Base-by-base conservation (phyloP, 2,329 filamentous ascomycete genomes). In the Cladosporium cucumerinum region DNA sequence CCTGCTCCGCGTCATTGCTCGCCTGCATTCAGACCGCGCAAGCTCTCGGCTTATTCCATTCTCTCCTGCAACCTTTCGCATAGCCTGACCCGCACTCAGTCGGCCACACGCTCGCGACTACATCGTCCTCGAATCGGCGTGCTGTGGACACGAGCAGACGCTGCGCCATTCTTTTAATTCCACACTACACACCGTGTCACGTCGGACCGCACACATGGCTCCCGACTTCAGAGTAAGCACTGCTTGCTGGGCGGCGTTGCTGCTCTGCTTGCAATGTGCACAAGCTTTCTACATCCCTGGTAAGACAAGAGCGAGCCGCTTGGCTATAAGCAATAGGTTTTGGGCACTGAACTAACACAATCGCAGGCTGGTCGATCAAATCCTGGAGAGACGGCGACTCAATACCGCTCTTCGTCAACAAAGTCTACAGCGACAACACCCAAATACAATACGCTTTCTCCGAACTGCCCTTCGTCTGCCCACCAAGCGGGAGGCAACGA, bases 401-500 rank as follows among this genome's bases (percentile, higher is more conserved):
- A 12, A 89, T 96, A 46, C 92, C 92, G 0, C 82, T 97, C n/a
- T 87, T 94, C 64, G 90, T 95, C 69, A 96, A 96, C 81, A 96
- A 96, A 77, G 88, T 93, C 72, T 96, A 93, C 78, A 96, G 92
- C 63, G 92, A 96, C 78, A 88, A 91, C 72, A 95, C 91, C 8
- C 89, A 95, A 76, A 82, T 96, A n/a, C 92, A 96, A 77, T 96
- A 93, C 85, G 92, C 92, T 70, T 96, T 94, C 80, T 91, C 89
- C 76, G 90, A 95, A 71, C 87, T 96, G 1, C 92, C 92, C 8
- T 96, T 96, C 76, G 90, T 94, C 62, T 96, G 92, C 73, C 90
- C 90, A 12, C 89, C 91, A 1, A 90, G 87, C 10, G 90, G 90
- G 58, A 83, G 86, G 67, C 83, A 81, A 68, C 86, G 86, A 69